Evolutionary conservation across 768 basidiomycete genomes (phyloP), one percentile per base, ranked within the genome.

Genomic region (Lepiota venenata): DNA sequence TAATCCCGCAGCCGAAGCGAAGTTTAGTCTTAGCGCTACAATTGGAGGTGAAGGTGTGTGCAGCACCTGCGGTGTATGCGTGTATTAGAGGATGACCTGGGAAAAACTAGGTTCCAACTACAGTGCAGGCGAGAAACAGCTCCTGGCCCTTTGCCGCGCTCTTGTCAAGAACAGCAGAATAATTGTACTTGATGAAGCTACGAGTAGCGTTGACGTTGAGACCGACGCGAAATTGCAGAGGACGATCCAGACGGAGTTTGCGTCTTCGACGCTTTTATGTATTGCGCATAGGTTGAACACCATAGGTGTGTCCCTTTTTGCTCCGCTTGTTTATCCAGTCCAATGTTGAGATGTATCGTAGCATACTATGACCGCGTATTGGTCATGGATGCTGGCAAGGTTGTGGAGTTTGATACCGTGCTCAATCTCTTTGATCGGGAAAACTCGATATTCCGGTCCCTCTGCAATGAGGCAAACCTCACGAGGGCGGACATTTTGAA

Each of bases 341-440:
- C 11, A 11, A 4, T 40, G 25, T 35, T 52, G 25, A 53, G 21
- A 12, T 9, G 15, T 47, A n/a, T 36, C 56, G 2, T 43, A 82
- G 82, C 75, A 0, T 79, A 87, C 61, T 88, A 84, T 58, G 85
- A 88, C 61, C 76, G 82, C 18, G 76, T 90, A 18, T 69, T 91
- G 15, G 87, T 90, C 42, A 86, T 92, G 84, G 82, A 87, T 59
- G 69, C 74, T 22, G 88, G 90, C 3, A 61, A 70, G 29, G 80
- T 89, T 2, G 84, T 82, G 9, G 88, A 91, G 66, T 88, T 82
- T 62, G 88, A 89, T 67, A 84, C 85, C 1, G 88, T 89, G 2
- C 73, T 86, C 39, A 77, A 75, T 56, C 77, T 91, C 3, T 83
- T 82, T 60, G 80, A 85, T 63, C 76, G 74, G 55, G 69, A 76